Conservation (phyloP, 2,329 filamentous ascomycete species). For the Grosmannia clavigera region DNA sequence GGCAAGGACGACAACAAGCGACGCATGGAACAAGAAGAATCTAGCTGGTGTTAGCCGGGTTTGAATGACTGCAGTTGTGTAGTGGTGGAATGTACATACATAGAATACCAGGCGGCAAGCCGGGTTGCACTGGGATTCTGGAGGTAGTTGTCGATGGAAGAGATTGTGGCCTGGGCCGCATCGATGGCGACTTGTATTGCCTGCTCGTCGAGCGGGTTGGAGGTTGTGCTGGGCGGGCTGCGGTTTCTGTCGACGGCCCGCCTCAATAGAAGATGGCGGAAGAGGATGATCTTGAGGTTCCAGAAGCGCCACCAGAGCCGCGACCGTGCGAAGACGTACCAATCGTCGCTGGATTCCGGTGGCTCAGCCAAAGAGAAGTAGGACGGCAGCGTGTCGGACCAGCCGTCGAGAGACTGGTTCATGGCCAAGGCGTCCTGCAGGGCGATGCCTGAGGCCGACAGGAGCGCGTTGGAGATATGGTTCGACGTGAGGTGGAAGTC, state of each 20-base stretch:
- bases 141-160: constrained; percentile 1
- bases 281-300: constrained; percentile 6
- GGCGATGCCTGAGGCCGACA: not conserved
- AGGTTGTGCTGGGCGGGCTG: not conserved
- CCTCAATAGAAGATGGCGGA: constrained; percentile 2
- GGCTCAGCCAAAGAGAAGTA: not conserved
- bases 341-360: not conserved
- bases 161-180: not conserved
- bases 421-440: constrained; percentile 1
- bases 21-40: constrained; percentile 4
- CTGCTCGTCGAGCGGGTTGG: not conserved
- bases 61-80: not conserved
- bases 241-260: not conserved
- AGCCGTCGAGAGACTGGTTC: constrained; percentile 1
- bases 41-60: not conserved
- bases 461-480: constrained; percentile 4
- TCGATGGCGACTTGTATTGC: not conserved
- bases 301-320: constrained; percentile 6
- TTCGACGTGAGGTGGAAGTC: constrained; percentile 1
- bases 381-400: not conserved
- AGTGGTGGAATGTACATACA: not conserved
- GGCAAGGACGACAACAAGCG: constrained; percentile 2
- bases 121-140: not conserved
- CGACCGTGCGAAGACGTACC: not conserved
- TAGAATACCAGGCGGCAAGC: constrained; percentile 1